Base-by-base conservation (phyloP, 2,329 filamentous ascomycete genomes). In the Acarospora socialis region DNA sequence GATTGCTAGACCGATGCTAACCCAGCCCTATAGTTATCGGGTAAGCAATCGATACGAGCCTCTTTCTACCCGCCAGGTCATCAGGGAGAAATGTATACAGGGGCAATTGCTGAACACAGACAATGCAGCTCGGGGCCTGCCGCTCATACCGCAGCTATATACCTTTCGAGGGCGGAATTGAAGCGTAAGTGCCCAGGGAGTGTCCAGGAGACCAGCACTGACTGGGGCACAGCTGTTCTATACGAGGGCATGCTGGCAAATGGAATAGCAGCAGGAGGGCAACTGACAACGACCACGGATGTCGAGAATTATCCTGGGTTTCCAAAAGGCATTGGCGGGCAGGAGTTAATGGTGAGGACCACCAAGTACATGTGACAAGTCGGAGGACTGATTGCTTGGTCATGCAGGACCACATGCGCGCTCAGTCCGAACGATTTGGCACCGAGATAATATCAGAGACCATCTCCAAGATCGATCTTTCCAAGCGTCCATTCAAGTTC, bases 221-320 rank as follows among this genome's bases (percentile, higher is more conserved):
- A 25, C 7, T n/a, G 8, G 16, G 6, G 16, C 23, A 12, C 40
- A 73, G 73, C 90, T 41, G 81, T 94, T 41, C 69, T 98, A 46
- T 98, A 95, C 56, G 90, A 98, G 64, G 90, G 90, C 47, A 93
- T 98, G 70, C 76, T 98, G 56, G 90, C 90, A 48, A 90, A 94
- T 53, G 90, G 87, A 51, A 92, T 92, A 49, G 90, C 90, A 5
- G 83, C 90, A 26, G 90, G 90, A 46, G 90, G 90, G 36, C 90
- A 98, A 68, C 70, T 98, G 46, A 98, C 92, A 34, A 98, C 92
- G 16, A 98, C 90, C 34, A 95, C 92, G 50, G 92, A 98, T 46
- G 76, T 98, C 38, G 90, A 98, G 67, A 98, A 98, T 70, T 98
- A 79, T 61, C 90, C 90, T 16, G 90, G 90, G 28, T 98, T 95